Conservation (phyloP, 2,329 filamentous ascomycete genomes). For the Monosporascus sp. region DNA sequence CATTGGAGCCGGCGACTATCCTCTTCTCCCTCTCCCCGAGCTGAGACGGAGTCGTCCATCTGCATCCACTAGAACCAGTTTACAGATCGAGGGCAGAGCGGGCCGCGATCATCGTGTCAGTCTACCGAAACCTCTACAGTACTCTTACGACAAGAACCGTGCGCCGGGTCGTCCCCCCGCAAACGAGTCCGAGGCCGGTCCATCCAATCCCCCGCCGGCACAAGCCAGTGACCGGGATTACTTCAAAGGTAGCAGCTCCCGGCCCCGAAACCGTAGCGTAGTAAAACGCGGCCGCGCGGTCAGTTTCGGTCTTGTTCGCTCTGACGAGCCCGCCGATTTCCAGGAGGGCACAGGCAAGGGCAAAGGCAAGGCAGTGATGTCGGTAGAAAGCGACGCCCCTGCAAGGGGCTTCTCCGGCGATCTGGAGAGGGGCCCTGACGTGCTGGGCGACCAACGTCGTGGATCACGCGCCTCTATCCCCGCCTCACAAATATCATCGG, state of each 20-base stretch:
- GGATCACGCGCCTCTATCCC: conserved; percentile 43
- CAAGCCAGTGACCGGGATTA: conserved; percentile 5
- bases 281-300: conserved; percentile 20
- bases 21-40: conserved; percentile 46
- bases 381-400: conserved; percentile 29
- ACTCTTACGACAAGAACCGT: conserved; percentile 48
- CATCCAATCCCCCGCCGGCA: conserved; percentile 12
- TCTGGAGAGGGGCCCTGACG: conserved; percentile 49
- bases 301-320: conserved; percentile 25
- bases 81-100: conserved; percentile 43
- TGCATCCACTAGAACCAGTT: conserved; percentile 39
- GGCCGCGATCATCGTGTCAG: conserved; percentile 45
- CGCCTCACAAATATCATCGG: conserved; percentile 50
- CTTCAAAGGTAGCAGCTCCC: conserved; percentile 14
- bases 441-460: conserved; percentile 34
- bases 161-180: conserved; percentile 24
- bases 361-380: conserved; percentile 46
- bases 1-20: conserved; percentile 41
- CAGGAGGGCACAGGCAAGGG: conserved; percentile 38
- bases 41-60: conserved; percentile 42
- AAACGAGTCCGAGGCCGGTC: conserved; percentile 18
- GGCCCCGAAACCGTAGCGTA: conserved; percentile 26
- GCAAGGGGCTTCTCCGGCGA: conserved; percentile 41
- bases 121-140: conserved; percentile 48
- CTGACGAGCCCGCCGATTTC: conserved; percentile 12